These are phyloP conservation scores for Lithospermum erythrorhizon DNA, from an alignment of 257 asterid species.

Conservation along the genomic window DNA sequence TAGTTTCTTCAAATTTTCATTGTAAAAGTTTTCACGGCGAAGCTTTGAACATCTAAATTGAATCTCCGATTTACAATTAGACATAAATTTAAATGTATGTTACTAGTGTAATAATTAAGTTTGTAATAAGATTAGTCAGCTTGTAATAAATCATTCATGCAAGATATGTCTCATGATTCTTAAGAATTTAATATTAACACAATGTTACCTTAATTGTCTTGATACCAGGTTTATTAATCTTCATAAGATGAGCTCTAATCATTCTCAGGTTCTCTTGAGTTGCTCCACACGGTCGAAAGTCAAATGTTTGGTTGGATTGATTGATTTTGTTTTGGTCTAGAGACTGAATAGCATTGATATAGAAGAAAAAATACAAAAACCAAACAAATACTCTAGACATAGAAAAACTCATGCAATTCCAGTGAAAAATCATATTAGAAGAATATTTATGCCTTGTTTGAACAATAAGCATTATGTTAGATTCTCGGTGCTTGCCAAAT, in stretches of 20 bases:
- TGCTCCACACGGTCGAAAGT: conserved; percentile 42
- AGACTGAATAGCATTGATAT: conserved; percentile 32
- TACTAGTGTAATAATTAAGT: no score
- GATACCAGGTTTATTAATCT: conserved; percentile 59
- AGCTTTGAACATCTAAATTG: no score
- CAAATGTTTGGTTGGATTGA: conserved; percentile 23
- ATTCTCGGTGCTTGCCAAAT: no score
- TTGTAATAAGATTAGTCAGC: no score
- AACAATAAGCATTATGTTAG: no score
- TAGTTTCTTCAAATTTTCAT: no score
- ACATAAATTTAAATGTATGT: no score
- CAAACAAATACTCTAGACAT: conserved; percentile 36
- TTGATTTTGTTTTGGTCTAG: conserved; percentile 23
- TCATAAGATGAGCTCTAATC: conserved; percentile 45
- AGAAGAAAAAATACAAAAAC: conserved; percentile 33
- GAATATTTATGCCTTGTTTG: no score
- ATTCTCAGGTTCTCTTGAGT: conserved; percentile 35
- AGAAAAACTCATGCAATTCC: conserved; percentile 29
- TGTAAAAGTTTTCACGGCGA: no score
- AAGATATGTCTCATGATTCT: no score
- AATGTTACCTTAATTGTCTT: conserved; percentile 59
- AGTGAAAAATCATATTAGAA: conserved; percentile 33
- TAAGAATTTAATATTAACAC: background rate
- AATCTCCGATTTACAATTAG: no score
- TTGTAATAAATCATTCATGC: no score